Evolutionary conservation across 2,329 filamentous ascomycete genomes (phyloP), one percentile per base, ranked within the genome.

Genomic region (Diplodia sapinea): DNA sequence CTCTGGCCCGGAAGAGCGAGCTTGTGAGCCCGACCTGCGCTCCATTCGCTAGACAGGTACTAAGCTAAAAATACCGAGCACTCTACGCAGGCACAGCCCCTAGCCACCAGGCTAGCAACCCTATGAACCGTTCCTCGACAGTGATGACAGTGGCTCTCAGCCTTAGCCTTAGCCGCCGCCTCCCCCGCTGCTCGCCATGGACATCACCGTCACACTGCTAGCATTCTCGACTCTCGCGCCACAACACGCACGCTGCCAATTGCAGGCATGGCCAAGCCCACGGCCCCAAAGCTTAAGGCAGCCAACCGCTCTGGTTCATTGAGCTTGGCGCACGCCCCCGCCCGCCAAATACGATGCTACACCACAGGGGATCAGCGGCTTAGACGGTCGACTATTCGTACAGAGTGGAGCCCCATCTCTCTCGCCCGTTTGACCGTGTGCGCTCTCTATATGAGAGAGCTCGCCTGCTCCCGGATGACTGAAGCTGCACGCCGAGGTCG

Each of bases 271-370:
- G 59, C 59, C 23, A 51, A 51, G 59, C 11, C 43, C 17, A 12
- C 17, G 12, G 29, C 17, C 17, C 20, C 15, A 6, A 62, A 51
- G 59, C 43, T 62, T 51, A 38, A 50, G 59, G 59, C 43, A 62
- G 29, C 17, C 59, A 29, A 17, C 29, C 20, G n/a, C 20, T 61
- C 23, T n/a, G 38, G 31, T 8, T 7, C 56, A 8, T 15, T 49
- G 38, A 23, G 40, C 56, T 61, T 61, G 56, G 59, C 59, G 17
- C 26, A 13, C 4, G 55, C 55, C 9, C 43, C 26, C 29, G n/a
- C 6, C 31, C 31, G 31, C 29, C 43, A 43, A 62, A 62, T 62
- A 62, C 59, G 59, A 62, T 62, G 59, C 59, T 62, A 62, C 59
- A 62, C 59, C 59, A 50, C 47, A 51, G 29, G 12, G 3, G 56